Conservation (phyloP, 1,139 yeast genomes). For the Geotrichum aggregatum region DNA sequence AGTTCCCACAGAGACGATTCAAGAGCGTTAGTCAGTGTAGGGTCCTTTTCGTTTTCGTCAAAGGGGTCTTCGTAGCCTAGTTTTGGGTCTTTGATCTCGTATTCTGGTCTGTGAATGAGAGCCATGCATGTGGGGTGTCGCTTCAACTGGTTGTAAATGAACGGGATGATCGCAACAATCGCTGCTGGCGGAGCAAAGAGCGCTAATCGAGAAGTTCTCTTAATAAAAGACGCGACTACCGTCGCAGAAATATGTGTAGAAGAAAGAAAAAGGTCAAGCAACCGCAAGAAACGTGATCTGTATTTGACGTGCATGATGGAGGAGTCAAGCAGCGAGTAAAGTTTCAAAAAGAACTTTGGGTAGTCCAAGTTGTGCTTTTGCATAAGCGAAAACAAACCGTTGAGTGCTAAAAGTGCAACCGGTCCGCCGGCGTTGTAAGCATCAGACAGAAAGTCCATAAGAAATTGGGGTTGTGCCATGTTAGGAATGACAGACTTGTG, state of each 20-base stretch:
- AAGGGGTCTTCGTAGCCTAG: constrained; percentile 58
- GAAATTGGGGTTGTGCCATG: constrained; percentile 69
- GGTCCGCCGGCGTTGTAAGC: constrained; percentile 69
- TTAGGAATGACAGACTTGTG: constrained; percentile 84
- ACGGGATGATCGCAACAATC: constrained; percentile 81
- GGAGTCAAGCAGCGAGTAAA: constrained; percentile 69
- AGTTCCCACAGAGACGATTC: constrained; percentile 91
- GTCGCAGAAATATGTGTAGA: constrained; percentile 85
- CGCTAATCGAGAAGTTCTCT: constrained; percentile 69
- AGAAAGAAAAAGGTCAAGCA: constrained; percentile 77
- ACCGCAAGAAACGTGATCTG: constrained; percentile 81
- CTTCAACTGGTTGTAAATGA: constrained; percentile 80
- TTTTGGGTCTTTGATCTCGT: constrained; percentile 27
- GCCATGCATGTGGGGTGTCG: constrained; percentile 93
- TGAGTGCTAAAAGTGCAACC: constrained; percentile 74
- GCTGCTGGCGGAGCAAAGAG: constrained; percentile 87
- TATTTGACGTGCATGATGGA: constrained; percentile 74
- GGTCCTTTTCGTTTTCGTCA: constrained; percentile 60
- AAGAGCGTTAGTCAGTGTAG: constrained; percentile 72
- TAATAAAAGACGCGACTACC: constrained; percentile 84
- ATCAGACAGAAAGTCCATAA: constrained; percentile 92
- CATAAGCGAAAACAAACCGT: constrained; percentile 84
- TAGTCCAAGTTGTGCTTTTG: constrained; percentile 80
- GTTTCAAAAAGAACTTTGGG: constrained; percentile 81
- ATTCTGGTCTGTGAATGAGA: constrained; percentile 59